Evolutionary conservation across 1,284 basidiomycete species (phyloP), one percentile per base, ranked within the genome.

Genomic region (Ceratobasidium papillatum): DNA sequence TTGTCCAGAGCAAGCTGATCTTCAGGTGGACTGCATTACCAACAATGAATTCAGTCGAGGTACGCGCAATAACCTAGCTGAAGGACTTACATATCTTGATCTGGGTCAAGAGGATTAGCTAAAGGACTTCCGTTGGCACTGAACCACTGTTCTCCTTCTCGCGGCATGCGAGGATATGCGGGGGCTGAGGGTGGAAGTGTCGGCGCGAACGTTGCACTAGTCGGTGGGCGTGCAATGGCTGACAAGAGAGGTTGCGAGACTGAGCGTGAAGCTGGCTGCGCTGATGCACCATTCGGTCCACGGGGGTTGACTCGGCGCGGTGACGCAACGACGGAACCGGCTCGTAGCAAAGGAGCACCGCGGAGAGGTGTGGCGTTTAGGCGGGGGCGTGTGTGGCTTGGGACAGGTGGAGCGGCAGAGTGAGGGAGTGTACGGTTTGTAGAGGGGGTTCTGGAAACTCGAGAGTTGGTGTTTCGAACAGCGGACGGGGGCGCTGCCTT

Each of bases 91-190:
- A 69, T 52, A 34, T 69, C 52, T 27, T 69, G 52, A 30, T 69
- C 66, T n/a, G 30, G 86, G 73, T 88, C 84, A 78, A 89, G 89
- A 0, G 91, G 91, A 79, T 93, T 92, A 8, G 89, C 87, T 9
- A 93, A 84, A 0, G 92, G 92, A 0, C 91, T 92, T 3, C 92
- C 92, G 75, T 94, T 93, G 25, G 90, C 81, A 78, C 90, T 92
- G 63, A 93, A 85, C 87, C 93, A 87, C 77, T 84, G 87, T 80
- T 93, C 91, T 76, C 92, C 87, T 78, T 85, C 87, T 63, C 90
- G 86, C 8, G 91, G 90, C 80, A 82, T 82, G 22, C 84, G 82
- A 2, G 91, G 91, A 78, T 88, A 92, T 34, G 84, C 83, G 7
- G 91, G 87, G 19, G 88, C 87, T 74, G 90, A 89, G 0, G 88